Percentiles rank a stretch among this genome's conserved stretches.
Evolutionary conservation across 495 filamentous ascomycete species (phyloP).

Genomic region (Penicillium psychrofluorescens): DNA sequence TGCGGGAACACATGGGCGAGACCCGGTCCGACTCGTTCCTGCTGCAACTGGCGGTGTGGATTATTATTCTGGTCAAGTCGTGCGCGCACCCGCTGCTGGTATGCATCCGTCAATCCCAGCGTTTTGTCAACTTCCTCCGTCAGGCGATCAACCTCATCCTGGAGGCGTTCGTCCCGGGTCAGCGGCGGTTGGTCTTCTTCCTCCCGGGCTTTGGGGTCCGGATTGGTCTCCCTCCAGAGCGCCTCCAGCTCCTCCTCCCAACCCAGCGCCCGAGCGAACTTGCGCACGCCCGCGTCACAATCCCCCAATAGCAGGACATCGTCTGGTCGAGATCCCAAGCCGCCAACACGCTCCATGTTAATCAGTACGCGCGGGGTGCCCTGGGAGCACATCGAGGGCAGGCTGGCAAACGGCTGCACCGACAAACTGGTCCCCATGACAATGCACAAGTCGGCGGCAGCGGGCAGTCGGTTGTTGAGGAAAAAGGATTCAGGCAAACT

Average conservation of each 20-base stretch:
- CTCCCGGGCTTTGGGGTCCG: slow-evolving; percentile 24
- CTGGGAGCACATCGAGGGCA: slow-evolving; percentile 58
- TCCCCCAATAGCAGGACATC: slow-evolving; percentile 70
- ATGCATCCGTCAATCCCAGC: slow-evolving; percentile 39
- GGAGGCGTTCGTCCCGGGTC: slow-evolving; percentile 48
- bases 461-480: slow-evolving; percentile 44
- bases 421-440: slow-evolving; percentile 87
- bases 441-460: slow-evolving; percentile 69
- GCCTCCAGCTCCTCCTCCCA: slow-evolving; percentile 82
- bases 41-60: background rate
- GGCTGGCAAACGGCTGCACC: slow-evolving; percentile 82
- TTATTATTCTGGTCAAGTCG: slow-evolving; percentile 16
- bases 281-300: slow-evolving; percentile 79
- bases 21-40: slow-evolving; percentile 4
- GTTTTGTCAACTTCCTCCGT: slow-evolving; percentile 47
- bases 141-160: slow-evolving; percentile 46
- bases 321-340: slow-evolving; percentile 64
- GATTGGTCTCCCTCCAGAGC: slow-evolving; percentile 53
- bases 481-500: slow-evolving; percentile 67
- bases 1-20: slow-evolving; percentile 41
- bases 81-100: slow-evolving; percentile 33
- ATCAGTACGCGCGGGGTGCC: slow-evolving; percentile 71
- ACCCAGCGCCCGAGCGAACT: slow-evolving; percentile 71
- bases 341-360: slow-evolving; percentile 80
- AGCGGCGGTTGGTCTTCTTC: slow-evolving; percentile 21